Percentiles rank a stretch among this genome's conserved stretches.
These are phyloP conservation scores for Isoetes taiwanensis DNA, from an alignment of 75 land plant genomes.

Conservation along the genomic window DNA sequence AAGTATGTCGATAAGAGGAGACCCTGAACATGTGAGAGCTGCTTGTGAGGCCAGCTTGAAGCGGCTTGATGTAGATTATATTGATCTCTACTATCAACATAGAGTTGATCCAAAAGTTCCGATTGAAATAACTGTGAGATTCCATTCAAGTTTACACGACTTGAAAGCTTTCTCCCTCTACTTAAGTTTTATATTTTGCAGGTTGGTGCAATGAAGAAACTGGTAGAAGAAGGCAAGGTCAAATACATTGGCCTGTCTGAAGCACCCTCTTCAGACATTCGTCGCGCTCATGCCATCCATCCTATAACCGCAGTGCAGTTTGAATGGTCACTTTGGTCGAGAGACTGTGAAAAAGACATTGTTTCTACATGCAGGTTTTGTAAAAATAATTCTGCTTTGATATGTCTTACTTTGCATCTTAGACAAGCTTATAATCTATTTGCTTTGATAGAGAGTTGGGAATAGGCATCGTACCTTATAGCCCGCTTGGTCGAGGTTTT, in stretches of 20 bases:
- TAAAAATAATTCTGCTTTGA: background rate
- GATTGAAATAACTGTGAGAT: background rate
- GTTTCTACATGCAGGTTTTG: background rate
- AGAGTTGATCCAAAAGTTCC: background rate
- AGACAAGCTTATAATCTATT: too few species aligned
- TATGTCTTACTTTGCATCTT: background rate
- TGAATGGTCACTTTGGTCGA: background rate
- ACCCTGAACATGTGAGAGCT: slow-evolving; percentile 37
- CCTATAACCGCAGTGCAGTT: background rate
- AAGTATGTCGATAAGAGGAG: slow-evolving; percentile 2
- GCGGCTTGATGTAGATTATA: too few species aligned
- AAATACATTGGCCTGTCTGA: background rate
- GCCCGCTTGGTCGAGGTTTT: too few species aligned
- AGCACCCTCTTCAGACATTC: background rate
- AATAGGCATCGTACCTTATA: background rate
- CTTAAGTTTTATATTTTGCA: background rate
- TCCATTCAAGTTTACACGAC: background rate
- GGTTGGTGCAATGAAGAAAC: background rate
- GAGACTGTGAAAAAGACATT: background rate
- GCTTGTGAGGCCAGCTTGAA: too few species aligned
- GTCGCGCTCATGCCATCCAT: background rate
- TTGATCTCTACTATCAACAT: background rate
- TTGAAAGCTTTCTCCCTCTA: background rate
- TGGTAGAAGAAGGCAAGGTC: background rate
- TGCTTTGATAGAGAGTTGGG: background rate